Percentiles rank a stretch among this genome's conserved stretches.
These are phyloP conservation scores for Epithemia pelagica DNA, from an alignment of 108 stramenopile genomes.

Conservation along the genomic window DNA sequence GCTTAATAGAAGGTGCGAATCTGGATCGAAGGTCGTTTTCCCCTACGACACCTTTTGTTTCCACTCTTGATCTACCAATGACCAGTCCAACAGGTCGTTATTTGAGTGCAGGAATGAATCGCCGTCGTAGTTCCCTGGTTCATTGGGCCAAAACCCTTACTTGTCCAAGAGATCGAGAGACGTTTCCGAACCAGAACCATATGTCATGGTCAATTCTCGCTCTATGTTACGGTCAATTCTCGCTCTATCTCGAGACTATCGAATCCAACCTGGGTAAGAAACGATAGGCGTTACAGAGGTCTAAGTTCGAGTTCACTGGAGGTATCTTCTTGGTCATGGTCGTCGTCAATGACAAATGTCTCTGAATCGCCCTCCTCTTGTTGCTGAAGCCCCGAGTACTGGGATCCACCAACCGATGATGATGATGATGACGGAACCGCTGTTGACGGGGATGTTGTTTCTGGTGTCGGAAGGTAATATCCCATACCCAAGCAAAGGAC, in stretches of 20 bases:
- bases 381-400: not conserved
- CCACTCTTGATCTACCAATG: not conserved
- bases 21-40: too few relatives aligned
- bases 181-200: slow-evolving; percentile 28
- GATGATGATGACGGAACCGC: not conserved
- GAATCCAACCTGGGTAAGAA: too few relatives aligned
- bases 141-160: slow-evolving; percentile 35
- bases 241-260: not conserved
- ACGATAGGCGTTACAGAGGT: too few relatives aligned
- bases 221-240: too few relatives aligned
- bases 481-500: not conserved
- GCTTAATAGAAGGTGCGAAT: slow-evolving; percentile 14
- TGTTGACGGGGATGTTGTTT: too few relatives aligned
- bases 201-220: slow-evolving; percentile 24
- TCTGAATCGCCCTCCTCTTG: not conserved
- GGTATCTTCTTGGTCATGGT: not conserved
- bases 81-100: not conserved
- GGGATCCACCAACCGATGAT: not conserved
- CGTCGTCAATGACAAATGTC: not conserved
- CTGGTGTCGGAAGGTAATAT: not conserved
- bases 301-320: not conserved
- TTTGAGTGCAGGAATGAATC: not conserved
- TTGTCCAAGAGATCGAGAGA: slow-evolving; percentile 24
- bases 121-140: not conserved
- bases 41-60: slow-evolving; percentile 1